Conservation (phyloP, 2,329 filamentous ascomycete genomes). For the Calonectria pauciramosa region DNA sequence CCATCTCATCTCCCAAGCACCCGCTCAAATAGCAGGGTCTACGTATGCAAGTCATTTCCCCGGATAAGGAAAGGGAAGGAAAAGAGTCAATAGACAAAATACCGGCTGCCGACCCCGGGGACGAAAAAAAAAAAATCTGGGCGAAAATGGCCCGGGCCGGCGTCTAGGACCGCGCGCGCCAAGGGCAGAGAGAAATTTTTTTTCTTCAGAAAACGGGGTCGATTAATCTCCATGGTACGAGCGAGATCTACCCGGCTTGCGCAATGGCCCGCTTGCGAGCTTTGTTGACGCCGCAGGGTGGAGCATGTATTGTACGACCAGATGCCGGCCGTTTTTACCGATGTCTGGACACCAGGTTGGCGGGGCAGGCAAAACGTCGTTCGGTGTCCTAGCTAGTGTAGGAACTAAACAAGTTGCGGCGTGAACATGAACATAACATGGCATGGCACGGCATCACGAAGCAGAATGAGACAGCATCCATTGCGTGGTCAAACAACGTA, state of each 20-base stretch:
- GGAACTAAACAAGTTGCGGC: neutral
- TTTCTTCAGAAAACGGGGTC: neutral
- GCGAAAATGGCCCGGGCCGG: neutral
- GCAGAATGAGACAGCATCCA: neutral
- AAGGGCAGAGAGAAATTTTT: neutral
- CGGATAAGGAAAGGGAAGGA: neutral
- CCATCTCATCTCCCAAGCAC: neutral
- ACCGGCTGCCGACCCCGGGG: neutral
- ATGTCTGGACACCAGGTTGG: neutral
- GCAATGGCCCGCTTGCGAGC: constrained; percentile 5
- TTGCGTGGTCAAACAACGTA: neutral
- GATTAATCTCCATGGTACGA: constrained; percentile 15
- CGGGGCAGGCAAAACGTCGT: neutral
- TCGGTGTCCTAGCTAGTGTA: neutral
- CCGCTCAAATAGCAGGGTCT: neutral
- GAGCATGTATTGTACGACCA: too few species aligned
- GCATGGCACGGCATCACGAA: neutral
- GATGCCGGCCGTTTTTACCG: constrained; percentile 3
- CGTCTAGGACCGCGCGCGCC: neutral
- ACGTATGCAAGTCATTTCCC: constrained; percentile 9
- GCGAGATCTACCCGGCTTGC: neutral
- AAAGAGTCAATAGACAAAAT: neutral
- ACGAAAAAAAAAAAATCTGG: neutral
- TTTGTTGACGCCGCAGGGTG: neutral
- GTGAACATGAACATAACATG: neutral